phyloP scores from a whole-genome alignment of 768 basidiomycete species.

The Boletus rubroflammeus region DNA sequence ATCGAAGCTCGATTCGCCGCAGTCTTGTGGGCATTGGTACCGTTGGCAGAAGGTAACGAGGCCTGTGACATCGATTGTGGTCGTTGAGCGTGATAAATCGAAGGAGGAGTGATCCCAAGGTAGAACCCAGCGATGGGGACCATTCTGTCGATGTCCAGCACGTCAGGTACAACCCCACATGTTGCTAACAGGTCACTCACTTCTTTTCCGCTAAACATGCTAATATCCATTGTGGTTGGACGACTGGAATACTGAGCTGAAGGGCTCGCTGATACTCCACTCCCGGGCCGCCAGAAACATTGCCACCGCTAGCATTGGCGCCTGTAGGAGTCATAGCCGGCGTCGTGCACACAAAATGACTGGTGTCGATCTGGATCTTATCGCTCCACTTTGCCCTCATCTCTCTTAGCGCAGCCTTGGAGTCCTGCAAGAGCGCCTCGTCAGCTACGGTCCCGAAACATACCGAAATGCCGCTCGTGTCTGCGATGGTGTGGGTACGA shows the following conservation, averaged over 20 bases:
- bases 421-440: slow-evolving; percentile 68
- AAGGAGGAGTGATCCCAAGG: slow-evolving; percentile 61
- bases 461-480: slow-evolving; percentile 92
- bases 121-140: slow-evolving; percentile 81
- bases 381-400: slow-evolving; percentile 92
- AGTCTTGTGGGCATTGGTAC: slow-evolving; percentile 30
- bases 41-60: slow-evolving; percentile 40
- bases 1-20: slow-evolving; percentile 62
- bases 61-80: slow-evolving; percentile 79
- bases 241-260: slow-evolving; percentile 90
- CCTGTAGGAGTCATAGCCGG: slow-evolving; percentile 66
- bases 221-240: slow-evolving; percentile 92
- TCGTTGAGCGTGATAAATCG: slow-evolving; percentile 40
- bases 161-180: not conserved
- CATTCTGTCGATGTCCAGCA: slow-evolving; percentile 52
- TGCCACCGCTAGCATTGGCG: slow-evolving; percentile 51
- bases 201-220: slow-evolving; percentile 84
- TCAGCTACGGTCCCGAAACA: slow-evolving; percentile 93
- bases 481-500: slow-evolving; percentile 89
- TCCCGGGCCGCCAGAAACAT: slow-evolving; percentile 57
- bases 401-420: slow-evolving; percentile 72
- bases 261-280: slow-evolving; percentile 94
- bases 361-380: slow-evolving; percentile 95
- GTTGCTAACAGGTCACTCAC: slow-evolving; percentile 40
- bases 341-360: slow-evolving; percentile 95